Percentiles rank a stretch among this genome's conserved stretches.
phyloP scores from a whole-genome alignment of 768 basidiomycete genomes.

The Kwoniella shandongensis region DNA sequence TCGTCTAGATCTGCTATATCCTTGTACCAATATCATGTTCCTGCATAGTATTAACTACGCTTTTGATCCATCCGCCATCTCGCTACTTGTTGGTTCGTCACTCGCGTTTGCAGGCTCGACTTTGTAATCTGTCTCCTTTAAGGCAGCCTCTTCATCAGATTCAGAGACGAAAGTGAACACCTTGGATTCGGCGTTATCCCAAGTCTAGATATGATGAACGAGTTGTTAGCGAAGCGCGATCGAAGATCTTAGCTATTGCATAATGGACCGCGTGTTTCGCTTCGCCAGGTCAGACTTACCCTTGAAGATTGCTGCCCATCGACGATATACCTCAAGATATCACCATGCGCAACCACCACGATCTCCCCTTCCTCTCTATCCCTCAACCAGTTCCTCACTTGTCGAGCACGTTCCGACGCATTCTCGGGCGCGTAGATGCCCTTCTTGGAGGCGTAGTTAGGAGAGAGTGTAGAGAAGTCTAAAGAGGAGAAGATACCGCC shows the following conservation, averaged over 20 bases:
- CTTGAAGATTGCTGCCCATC: slow-evolving; percentile 24
- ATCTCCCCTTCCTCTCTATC: slow-evolving; percentile 47
- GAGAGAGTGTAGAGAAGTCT: slow-evolving; percentile 41
- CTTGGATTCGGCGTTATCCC: slow-evolving; percentile 51
- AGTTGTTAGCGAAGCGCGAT: background rate
- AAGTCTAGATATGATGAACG: slow-evolving; percentile 23
- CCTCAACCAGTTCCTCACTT: slow-evolving; percentile 47
- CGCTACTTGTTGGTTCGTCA: slow-evolving; percentile 27
- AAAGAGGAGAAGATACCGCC: slow-evolving; percentile 43
- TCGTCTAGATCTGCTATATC: too few relatives aligned
- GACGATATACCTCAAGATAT: slow-evolving; percentile 42
- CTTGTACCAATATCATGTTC: too few relatives aligned
- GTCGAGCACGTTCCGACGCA: slow-evolving; percentile 25
- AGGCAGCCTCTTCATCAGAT: slow-evolving; percentile 37
- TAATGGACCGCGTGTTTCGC: too few relatives aligned
- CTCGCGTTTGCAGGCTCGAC: slow-evolving; percentile 26
- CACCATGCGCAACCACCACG: slow-evolving; percentile 53
- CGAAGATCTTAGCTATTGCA: background rate
- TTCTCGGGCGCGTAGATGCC: slow-evolving; percentile 40
- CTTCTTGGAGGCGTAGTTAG: slow-evolving; percentile 46
- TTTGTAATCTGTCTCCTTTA: slow-evolving; percentile 31
- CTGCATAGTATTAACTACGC: too few relatives aligned
- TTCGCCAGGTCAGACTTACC: too few relatives aligned
- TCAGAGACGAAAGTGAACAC: slow-evolving; percentile 39
- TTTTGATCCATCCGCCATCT: too few relatives aligned